These are phyloP conservation scores for Euphorbia neoarborescens DNA, from an alignment of 441 rosid genomes.

Conservation along the genomic window DNA sequence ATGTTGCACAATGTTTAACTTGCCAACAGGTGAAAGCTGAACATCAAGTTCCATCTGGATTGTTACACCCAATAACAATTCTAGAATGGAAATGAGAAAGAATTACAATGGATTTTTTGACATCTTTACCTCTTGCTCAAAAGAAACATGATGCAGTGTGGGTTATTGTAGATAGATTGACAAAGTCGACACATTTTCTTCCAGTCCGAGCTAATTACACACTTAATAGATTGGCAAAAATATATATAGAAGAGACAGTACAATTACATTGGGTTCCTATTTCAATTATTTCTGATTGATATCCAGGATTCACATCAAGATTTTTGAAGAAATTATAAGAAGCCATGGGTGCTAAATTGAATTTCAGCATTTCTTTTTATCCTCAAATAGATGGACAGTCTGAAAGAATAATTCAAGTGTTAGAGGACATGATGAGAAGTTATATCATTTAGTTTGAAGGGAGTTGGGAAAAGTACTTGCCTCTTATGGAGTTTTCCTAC, in stretches of 20 bases:
- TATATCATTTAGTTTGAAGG: no score
- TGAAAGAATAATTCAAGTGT: no score
- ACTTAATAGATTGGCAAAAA: not conserved
- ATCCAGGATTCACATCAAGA: no score
- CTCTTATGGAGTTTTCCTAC: no score
- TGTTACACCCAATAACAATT: not conserved
- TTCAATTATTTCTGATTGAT: not conserved
- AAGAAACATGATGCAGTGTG: not conserved
- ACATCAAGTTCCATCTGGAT: not conserved
- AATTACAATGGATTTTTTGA: not conserved
- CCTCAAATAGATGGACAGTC: no score
- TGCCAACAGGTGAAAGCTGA: not conserved
- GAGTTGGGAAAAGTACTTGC: no score
- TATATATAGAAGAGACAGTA: not conserved
- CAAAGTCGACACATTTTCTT: not conserved
- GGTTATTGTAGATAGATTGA: not conserved
- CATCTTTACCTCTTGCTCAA: not conserved
- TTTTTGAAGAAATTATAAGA: no score
- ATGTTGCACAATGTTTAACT: not conserved
- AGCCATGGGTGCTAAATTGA: no score
- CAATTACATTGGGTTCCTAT: not conserved
- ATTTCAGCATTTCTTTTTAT: no score
- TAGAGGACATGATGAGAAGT: no score
- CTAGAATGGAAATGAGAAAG: not conserved
- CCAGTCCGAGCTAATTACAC: not conserved